These are phyloP conservation scores for Nitzschia sp. DNA, from an alignment of 108 stramenopile species.

Conservation along the genomic window DNA sequence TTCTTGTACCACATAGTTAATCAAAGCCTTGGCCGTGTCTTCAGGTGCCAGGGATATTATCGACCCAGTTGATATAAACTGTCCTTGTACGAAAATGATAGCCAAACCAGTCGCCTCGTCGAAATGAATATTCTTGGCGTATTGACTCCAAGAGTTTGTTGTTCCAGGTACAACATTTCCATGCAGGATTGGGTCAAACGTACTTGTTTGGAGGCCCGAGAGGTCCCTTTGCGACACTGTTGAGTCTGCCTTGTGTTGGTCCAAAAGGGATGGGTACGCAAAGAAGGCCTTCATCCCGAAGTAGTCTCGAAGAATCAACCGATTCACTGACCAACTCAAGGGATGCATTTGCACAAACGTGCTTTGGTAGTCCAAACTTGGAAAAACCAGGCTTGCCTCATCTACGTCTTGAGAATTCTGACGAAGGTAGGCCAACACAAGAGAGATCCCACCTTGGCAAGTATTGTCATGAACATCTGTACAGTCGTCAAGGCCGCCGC, in stretches of 20 bases:
- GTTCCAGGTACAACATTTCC: conserved; percentile 1
- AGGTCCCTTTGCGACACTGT: conserved; percentile 10
- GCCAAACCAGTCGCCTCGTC: conserved; percentile 29
- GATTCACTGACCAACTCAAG: conserved; percentile 24
- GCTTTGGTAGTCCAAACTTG: conserved; percentile 11
- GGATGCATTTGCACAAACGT: conserved; percentile 34
- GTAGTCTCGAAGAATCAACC: conserved; percentile 16
- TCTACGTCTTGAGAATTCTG: not conserved
- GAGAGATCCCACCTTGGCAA: conserved; percentile 16
- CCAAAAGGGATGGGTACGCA: conserved; percentile 10
- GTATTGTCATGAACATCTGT: not conserved
- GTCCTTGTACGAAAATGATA: conserved; percentile 17
- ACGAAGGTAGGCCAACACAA: conserved; percentile 2
- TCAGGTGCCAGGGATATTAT: conserved; percentile 4
- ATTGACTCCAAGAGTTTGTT: conserved; percentile 22
- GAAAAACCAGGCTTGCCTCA: not conserved
- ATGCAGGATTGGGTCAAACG: conserved; percentile 6
- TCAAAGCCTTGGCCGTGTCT: conserved; percentile 5
- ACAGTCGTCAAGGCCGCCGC: conserved; percentile 13
- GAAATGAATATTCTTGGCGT: conserved; percentile 11
- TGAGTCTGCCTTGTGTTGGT: conserved; percentile 13
- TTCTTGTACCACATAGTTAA: conserved; percentile 10
- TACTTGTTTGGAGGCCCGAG: conserved; percentile 15
- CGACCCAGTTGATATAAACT: conserved; percentile 3
- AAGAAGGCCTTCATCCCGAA: conserved; percentile 10